Conservation (phyloP, 495 filamentous ascomycete species). For the Pyrenopolyporus hunteri region DNA sequence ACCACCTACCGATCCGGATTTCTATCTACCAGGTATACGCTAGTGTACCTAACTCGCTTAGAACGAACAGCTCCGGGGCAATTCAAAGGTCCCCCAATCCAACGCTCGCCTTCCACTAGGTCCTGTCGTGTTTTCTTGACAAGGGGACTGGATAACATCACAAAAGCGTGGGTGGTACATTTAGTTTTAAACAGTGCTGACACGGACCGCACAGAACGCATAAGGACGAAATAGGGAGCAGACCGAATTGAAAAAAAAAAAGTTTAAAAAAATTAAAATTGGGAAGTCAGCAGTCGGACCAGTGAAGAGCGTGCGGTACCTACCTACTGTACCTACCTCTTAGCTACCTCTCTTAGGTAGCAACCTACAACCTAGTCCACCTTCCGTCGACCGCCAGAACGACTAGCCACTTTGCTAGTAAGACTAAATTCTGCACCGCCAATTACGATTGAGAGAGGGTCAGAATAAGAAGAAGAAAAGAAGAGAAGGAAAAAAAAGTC, state of each 20-base stretch:
- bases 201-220: conserved; percentile 25
- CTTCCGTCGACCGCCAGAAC: conserved; percentile 22
- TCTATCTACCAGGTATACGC: no score
- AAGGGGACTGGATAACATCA: conserved; percentile 18
- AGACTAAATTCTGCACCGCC: conserved; percentile 31
- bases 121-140: conserved; percentile 29
- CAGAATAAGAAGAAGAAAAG: conserved; percentile 6
- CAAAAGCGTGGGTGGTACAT: conserved; percentile 33
- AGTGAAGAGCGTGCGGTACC: no score
- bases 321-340: no score
- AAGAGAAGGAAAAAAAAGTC: conserved; percentile 25
- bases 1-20: no score
- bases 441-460: conserved; percentile 20
- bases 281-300: conserved; percentile 25
- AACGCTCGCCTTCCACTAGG: conserved; percentile 13
- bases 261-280: no score
- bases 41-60: conserved; percentile 27
- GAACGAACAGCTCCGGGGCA: conserved; percentile 15
- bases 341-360: no score
- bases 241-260: conserved; percentile 19
- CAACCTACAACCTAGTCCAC: no score
- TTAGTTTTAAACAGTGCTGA: conserved; percentile 28
- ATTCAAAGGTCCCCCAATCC: conserved; percentile 17
- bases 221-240: conserved; percentile 31
- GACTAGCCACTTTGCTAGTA: conserved; percentile 37